A percentile compares a stretch with the other conserved stretches of the same genome.
These are phyloP conservation scores for Leccinum subtestaceum DNA, from an alignment of 768 basidiomycete species.

Conservation along the genomic window DNA sequence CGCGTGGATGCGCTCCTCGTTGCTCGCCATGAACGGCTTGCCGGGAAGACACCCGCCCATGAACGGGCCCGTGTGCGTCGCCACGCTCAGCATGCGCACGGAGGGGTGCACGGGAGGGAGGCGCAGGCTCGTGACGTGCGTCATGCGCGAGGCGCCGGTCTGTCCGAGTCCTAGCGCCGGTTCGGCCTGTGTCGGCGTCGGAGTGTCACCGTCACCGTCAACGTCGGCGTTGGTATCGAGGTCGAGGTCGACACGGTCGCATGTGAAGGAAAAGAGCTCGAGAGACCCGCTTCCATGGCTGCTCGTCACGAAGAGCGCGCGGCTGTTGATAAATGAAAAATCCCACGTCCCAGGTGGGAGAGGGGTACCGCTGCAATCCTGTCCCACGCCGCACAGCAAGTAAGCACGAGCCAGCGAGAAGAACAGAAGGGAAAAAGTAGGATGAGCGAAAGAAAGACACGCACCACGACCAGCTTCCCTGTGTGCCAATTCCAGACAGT, in stretches of 20 bases:
- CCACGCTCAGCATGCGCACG: constrained; percentile 16
- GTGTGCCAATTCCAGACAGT: constrained; percentile 53
- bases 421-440: not conserved
- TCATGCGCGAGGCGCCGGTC: constrained; percentile 3
- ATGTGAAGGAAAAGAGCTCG: constrained; percentile 41
- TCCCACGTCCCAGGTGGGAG: constrained; percentile 36
- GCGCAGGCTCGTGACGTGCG: constrained; percentile 19
- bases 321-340: constrained; percentile 46
- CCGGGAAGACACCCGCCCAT: constrained; percentile 22
- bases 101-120: constrained; percentile 12
- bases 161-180: not conserved
- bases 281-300: constrained; percentile 35
- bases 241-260: constrained; percentile 1
- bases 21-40: constrained; percentile 28
- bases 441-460: constrained; percentile 4
- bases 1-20: constrained; percentile 23
- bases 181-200: not conserved
- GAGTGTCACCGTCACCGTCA: not conserved
- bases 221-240: not conserved
- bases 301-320: constrained; percentile 44
- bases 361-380: constrained; percentile 29
- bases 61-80: constrained; percentile 36
- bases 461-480: constrained; percentile 41
- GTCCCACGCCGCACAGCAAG: not conserved
- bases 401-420: not conserved